phyloP scores from a whole-genome alignment of 2,329 filamentous ascomycete species.

The Peltaster fructicola region DNA sequence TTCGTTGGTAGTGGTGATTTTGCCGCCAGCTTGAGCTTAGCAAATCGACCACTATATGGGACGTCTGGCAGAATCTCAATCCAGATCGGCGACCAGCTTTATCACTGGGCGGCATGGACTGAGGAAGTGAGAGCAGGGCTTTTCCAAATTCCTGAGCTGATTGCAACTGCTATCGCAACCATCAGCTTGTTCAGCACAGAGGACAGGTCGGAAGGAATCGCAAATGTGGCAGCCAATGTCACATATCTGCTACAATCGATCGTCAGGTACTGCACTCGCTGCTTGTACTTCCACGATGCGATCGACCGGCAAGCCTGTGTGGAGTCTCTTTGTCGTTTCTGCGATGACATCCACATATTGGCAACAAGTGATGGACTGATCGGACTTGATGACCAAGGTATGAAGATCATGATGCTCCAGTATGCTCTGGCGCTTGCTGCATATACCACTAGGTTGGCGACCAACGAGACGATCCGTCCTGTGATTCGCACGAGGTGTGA shows the following conservation, averaged over 20 bases:
- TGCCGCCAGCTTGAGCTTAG: slow-evolving; percentile 24
- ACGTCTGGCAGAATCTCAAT: slow-evolving; percentile 23
- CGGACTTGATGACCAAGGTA: not conserved
- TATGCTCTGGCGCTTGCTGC: slow-evolving; percentile 15
- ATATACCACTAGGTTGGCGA: too few species aligned
- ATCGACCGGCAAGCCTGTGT: slow-evolving; percentile 34
- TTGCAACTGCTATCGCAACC: slow-evolving; percentile 12
- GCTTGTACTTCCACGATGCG: slow-evolving; percentile 35
- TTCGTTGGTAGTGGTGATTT: slow-evolving; percentile 42
- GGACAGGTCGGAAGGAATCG: slow-evolving; percentile 1
- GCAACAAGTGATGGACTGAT: slow-evolving; percentile 1
- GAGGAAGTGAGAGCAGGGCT: slow-evolving; percentile 35
- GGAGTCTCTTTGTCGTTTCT: slow-evolving; percentile 23
- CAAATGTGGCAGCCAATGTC: slow-evolving; percentile 4
- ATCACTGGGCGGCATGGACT: slow-evolving; percentile 36
- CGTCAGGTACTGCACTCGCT: slow-evolving; percentile 31
- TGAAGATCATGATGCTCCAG: slow-evolving; percentile 5
- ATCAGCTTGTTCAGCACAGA: slow-evolving; percentile 2
- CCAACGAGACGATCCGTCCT: too few species aligned
- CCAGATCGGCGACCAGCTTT: slow-evolving; percentile 14
- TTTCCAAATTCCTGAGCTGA: slow-evolving; percentile 18
- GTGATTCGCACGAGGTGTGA: too few species aligned
- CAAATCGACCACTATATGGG: slow-evolving; percentile 26
- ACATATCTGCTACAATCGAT: slow-evolving; percentile 26
- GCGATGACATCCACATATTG: slow-evolving; percentile 16